Percentiles rank a stretch among this genome's conserved stretches.
These are phyloP conservation scores for Lactarius pseudohatsudake DNA, from an alignment of 768 basidiomycete species.

Conservation along the genomic window DNA sequence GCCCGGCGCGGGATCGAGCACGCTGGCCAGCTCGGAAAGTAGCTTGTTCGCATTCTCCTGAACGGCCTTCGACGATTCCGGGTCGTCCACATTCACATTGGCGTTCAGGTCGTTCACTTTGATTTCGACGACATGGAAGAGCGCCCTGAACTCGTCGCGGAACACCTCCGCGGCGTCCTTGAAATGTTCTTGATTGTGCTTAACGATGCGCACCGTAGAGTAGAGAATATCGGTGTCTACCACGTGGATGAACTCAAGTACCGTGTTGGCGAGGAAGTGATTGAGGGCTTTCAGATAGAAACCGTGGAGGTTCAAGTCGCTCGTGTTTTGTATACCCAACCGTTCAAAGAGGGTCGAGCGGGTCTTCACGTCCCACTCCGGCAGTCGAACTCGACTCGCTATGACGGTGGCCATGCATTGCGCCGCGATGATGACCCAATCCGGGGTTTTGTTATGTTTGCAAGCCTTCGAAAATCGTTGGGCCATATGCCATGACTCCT, in stretches of 20 bases:
- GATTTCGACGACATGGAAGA: too few species aligned
- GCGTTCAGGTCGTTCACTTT: too few species aligned
- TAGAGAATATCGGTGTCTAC: neutral
- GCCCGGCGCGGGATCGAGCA: neutral
- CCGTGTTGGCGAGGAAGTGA: constrained; percentile 9
- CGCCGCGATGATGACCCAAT: neutral
- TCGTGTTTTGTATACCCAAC: neutral
- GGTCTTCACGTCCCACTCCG: too few species aligned
- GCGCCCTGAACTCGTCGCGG: too few species aligned
- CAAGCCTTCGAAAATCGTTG: neutral
- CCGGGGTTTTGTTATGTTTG: too few species aligned
- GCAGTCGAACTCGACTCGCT: neutral
- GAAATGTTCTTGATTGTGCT: too few species aligned
- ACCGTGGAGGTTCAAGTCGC: neutral
- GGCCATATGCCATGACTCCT: constrained; percentile 1
- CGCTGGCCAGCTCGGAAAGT: neutral
- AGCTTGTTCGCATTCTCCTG: neutral
- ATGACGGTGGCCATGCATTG: constrained; percentile 6
- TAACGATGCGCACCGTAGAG: neutral
- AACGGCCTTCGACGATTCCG: neutral
- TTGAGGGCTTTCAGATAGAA: constrained; percentile 10
- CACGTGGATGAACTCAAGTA: neutral
- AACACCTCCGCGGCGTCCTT: too few species aligned
- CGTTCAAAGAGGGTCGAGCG: neutral
- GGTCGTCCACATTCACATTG: too few species aligned